These are phyloP conservation scores for Poronia punctata DNA, from an alignment of 495 filamentous ascomycete genomes.

Conservation along the genomic window DNA sequence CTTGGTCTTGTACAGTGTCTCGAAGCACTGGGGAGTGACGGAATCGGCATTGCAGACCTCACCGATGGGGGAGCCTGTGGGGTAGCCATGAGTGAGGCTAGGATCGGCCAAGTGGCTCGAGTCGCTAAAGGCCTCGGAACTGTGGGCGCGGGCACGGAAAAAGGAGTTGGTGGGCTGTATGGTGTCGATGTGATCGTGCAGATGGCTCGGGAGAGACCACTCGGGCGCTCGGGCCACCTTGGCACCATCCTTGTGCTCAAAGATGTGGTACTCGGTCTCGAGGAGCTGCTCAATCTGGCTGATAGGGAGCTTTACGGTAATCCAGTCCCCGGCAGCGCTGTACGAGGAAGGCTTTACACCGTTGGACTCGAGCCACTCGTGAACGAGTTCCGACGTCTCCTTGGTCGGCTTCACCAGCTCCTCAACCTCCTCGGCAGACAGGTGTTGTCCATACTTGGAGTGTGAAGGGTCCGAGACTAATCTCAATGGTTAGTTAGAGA, in stretches of 20 bases:
- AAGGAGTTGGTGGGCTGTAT: constrained; percentile 68
- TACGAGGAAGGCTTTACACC: constrained; percentile 45
- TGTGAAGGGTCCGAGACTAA: constrained; percentile 50
- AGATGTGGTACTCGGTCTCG: constrained; percentile 52
- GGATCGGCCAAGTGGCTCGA: constrained; percentile 14
- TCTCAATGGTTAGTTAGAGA: constrained; percentile 28
- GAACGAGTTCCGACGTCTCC: constrained; percentile 32
- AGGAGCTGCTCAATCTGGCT: constrained; percentile 47
- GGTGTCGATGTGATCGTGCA: constrained; percentile 54
- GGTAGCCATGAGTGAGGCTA: constrained; percentile 16
- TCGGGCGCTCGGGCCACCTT: constrained; percentile 47
- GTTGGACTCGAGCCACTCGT: constrained; percentile 43
- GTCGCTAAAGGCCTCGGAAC: constrained; percentile 18
- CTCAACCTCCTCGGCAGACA: constrained; percentile 47
- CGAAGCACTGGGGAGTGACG: constrained; percentile 48
- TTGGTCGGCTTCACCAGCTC: constrained; percentile 44
- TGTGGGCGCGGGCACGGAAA: constrained; percentile 20
- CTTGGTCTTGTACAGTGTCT: constrained; percentile 48
- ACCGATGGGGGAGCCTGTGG: constrained; percentile 22
- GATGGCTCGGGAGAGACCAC: constrained; percentile 56
- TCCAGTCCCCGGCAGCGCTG: constrained; percentile 45
- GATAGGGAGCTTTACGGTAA: constrained; percentile 41
- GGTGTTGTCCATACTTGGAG: constrained; percentile 49
- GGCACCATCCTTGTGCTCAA: constrained; percentile 41
- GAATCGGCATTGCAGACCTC: constrained; percentile 44